Conservation (phyloP, 148 eudicot species). For the Rheum nobile region DNA sequence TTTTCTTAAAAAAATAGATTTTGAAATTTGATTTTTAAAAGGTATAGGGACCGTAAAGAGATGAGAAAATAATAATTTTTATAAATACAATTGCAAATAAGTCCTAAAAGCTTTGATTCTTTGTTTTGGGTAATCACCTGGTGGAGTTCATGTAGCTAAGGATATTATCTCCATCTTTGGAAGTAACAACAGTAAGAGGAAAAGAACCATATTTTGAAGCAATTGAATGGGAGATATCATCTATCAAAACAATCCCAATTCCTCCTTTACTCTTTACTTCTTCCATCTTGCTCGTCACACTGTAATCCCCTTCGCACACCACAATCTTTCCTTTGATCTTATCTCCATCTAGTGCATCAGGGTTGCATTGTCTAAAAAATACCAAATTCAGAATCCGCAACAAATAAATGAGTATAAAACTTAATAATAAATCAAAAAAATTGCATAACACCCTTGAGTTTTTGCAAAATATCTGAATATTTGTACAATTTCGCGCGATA, state of each 20-base stretch:
- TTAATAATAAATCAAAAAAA: no score
- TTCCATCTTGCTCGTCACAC: slow-evolving; percentile 9
- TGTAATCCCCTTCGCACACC: slow-evolving; percentile 25
- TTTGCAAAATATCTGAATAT: no score
- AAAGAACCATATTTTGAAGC: slow-evolving; percentile 22
- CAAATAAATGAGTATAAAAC: no score
- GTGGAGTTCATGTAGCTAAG: slow-evolving; percentile 39
- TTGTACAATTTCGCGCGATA: no score
- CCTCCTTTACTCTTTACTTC: slow-evolving; percentile 22
- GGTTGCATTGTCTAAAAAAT: slow-evolving; percentile 37
- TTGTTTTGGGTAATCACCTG: slow-evolving; percentile 20
- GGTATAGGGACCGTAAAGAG: no score
- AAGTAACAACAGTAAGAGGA: slow-evolving; percentile 35
- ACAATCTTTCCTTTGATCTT: slow-evolving; percentile 48
- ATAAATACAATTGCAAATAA: no score
- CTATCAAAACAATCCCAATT: slow-evolving; percentile 33
- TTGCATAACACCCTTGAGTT: no score
- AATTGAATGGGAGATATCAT: slow-evolving; percentile 18
- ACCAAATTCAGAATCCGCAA: background rate
- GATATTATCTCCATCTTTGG: slow-evolving; percentile 29
- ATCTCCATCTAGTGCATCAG: slow-evolving; percentile 22
- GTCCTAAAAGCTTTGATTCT: no score
- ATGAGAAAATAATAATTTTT: no score
- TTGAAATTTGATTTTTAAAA: no score
- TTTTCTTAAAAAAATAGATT: no score